These are phyloP conservation scores for Heracleum sosnowskyi DNA, from an alignment of 129 eudicot genomes.

Conservation along the genomic window DNA sequence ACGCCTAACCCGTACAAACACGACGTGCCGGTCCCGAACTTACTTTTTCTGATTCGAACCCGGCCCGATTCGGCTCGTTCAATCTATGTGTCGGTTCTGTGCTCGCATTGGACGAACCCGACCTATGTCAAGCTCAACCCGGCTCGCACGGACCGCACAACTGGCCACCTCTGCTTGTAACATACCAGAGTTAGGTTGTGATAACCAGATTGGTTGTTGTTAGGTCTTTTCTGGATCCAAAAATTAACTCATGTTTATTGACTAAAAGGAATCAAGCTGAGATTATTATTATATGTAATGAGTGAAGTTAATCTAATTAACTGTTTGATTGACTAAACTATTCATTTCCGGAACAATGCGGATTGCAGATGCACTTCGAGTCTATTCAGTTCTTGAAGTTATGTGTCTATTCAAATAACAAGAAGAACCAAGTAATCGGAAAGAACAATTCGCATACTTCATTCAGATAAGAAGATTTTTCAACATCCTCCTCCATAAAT, in stretches of 20 bases:
- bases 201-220: background rate
- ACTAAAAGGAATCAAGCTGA: background rate
- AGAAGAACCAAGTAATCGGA: slow-evolving; percentile 5
- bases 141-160: too few relatives aligned
- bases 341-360: background rate
- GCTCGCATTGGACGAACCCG: too few relatives aligned
- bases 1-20: too few relatives aligned
- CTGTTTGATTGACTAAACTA: background rate
- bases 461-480: background rate
- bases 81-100: too few relatives aligned
- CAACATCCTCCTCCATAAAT: slow-evolving; percentile 8
- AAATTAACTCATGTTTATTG: background rate
- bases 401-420: slow-evolving; percentile 6
- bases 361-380: background rate
- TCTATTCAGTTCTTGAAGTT: background rate
- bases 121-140: too few relatives aligned
- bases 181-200: background rate
- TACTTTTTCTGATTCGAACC: too few relatives aligned
- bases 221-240: background rate
- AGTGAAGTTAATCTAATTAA: background rate
- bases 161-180: too few relatives aligned
- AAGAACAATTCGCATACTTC: slow-evolving; percentile 4
- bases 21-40: too few relatives aligned
- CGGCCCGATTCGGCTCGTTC: too few relatives aligned
- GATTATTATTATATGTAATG: too few relatives aligned